These are phyloP conservation scores for Fusarium xyrophilum DNA, from an alignment of 2,329 filamentous ascomycete genomes.

Conservation along the genomic window DNA sequence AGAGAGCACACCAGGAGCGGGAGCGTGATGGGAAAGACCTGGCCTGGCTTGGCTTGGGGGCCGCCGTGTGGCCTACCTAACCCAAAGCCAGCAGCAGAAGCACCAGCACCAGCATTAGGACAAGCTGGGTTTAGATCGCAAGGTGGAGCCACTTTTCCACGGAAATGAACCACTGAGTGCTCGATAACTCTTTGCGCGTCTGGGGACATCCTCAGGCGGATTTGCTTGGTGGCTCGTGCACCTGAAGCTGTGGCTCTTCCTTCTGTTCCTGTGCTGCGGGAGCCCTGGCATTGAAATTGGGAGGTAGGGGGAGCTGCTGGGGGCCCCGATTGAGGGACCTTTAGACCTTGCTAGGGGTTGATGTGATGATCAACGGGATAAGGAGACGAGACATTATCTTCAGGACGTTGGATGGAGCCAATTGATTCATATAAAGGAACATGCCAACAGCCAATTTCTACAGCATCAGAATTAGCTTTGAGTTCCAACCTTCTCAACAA, in stretches of 20 bases:
- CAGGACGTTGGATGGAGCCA: background rate
- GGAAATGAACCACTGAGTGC: slow-evolving; percentile 13
- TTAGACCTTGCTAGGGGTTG: slow-evolving; percentile 35
- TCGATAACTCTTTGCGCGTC: background rate
- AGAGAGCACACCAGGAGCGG: slow-evolving; percentile 22
- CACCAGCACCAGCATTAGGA: slow-evolving; percentile 15
- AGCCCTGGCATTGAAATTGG: slow-evolving; percentile 42
- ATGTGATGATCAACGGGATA: slow-evolving; percentile 13
- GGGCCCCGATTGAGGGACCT: slow-evolving; percentile 19
- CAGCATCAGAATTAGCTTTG: background rate
- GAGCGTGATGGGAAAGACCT: slow-evolving; percentile 25
- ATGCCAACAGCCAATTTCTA: background rate
- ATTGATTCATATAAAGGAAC: background rate
- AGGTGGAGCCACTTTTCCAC: slow-evolving; percentile 11
- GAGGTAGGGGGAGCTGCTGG: slow-evolving; percentile 29
- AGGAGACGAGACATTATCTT: slow-evolving; percentile 11
- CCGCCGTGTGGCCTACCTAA: slow-evolving; percentile 2
- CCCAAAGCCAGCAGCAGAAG: slow-evolving; percentile 29
- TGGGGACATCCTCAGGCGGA: slow-evolving; percentile 14
- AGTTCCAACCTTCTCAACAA: background rate
- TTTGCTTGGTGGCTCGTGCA: slow-evolving; percentile 35
- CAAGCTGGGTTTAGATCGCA: slow-evolving; percentile 22
- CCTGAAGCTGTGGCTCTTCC: slow-evolving; percentile 25
- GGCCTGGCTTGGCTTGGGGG: slow-evolving; percentile 18
- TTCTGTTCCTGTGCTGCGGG: slow-evolving; percentile 34